Base-by-base conservation (phyloP, 192 early-diverging fungal genomes). In the Thamnidium elegans region DNA sequence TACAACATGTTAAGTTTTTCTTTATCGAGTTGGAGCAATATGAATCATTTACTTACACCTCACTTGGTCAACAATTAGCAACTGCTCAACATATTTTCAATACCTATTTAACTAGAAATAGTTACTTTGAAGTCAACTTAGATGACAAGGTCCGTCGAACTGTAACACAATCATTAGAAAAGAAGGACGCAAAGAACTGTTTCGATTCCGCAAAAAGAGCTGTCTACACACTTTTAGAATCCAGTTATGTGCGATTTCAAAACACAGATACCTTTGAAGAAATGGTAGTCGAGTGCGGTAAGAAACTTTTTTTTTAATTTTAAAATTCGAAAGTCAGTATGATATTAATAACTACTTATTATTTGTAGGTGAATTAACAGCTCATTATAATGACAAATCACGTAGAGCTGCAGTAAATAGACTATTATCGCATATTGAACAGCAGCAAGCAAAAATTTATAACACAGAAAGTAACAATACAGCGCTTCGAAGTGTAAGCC, bases 11-110 rank as follows among this genome's bases (percentile, higher is more conserved):
- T 20, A 58, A 83, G 80, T 84, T 84, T 45, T 84, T 84, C 42
- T 80, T 79, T 58, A 69, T 84, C 9, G 83, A 84, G 55, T 81
- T 84, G 4, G 81, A 84, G 55, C 82, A 82, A 58, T 84, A 82
- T 55, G 79, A 81, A 55, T 64, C 77, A 0, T 68, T 68, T 26
- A 51, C 53, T 2, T 84, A 79, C 50, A n/a, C 21, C 3, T 70
- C 58, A 3, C 53, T 48, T 46, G 42, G 45, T 14, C 72, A 83
- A 39, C 79, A 81, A 59, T 30, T 72, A 8, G 63, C 62, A 26
- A 81, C 71, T 45, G 83, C 83, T 3, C 66, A 80, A 43, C 75
- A 83, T 26, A 79, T 84, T n/a, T 82, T 70, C 23, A 71, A 84
- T n/a, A 85, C 80, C 7, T 84, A 84, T 59, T 63, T 84, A 26